Evolutionary conservation across 495 filamentous ascomycete species (phyloP).

Genomic region (Neurospora sp.): DNA sequence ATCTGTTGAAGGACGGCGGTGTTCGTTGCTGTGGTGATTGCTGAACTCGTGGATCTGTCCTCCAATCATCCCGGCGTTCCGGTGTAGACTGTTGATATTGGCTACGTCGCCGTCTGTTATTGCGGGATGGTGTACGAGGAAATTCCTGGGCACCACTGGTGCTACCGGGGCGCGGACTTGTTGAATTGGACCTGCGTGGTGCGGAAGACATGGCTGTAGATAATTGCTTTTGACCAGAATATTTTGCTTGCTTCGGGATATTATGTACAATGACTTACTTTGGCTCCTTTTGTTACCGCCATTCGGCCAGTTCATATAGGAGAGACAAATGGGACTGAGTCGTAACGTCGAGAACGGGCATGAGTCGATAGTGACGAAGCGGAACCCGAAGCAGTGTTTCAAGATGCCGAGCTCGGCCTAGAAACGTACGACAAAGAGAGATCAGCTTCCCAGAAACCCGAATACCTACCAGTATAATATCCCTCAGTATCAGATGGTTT

Average conservation of each 20-base stretch:
- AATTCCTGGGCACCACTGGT: constrained; percentile 1
- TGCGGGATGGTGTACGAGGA: constrained; percentile 6
- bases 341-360: not conserved
- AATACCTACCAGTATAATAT: not conserved
- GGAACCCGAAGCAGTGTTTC: not conserved
- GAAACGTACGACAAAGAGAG: not conserved
- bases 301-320: not conserved
- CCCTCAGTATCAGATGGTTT: not conserved
- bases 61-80: not conserved
- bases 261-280: not conserved
- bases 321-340: not conserved
- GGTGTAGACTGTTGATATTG: not conserved
- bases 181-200: constrained; percentile 12
- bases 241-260: not conserved
- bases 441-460: not conserved
- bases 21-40: not conserved
- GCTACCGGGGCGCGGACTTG: constrained; percentile 14
- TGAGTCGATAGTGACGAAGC: not conserved
- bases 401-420: not conserved
- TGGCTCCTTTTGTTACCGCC: not conserved
- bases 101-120: not conserved
- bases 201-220: constrained; percentile 9
- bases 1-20: not conserved
- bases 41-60: not conserved
- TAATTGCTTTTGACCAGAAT: not conserved